Evolutionary conservation across 768 basidiomycete genomes (phyloP).

Genomic region (Megacollybia marginata): DNA sequence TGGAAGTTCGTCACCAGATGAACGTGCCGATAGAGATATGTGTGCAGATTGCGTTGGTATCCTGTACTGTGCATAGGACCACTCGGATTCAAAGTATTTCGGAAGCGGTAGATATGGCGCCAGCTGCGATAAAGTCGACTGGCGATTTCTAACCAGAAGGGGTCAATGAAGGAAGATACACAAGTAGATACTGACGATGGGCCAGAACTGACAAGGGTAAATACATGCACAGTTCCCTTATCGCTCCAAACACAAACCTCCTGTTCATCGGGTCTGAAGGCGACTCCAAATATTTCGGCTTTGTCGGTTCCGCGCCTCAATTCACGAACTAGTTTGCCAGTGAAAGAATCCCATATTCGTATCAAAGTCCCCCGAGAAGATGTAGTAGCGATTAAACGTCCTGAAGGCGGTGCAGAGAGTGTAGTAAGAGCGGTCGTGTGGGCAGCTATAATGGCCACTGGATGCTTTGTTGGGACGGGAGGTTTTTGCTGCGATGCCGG

Average conservation of each 20-base stretch:
- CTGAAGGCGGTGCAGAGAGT: conserved; percentile 70
- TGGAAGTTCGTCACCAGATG: conserved; percentile 40
- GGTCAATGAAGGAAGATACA: conserved; percentile 1
- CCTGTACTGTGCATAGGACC: conserved; percentile 91
- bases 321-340: conserved; percentile 71
- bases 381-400: conserved; percentile 75
- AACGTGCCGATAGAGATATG: conserved; percentile 64
- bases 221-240: conserved; percentile 91
- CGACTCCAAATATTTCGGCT: conserved; percentile 86
- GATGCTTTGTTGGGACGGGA: conserved; percentile 50
- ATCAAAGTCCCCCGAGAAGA: conserved; percentile 80
- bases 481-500: conserved; percentile 46
- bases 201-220: conserved; percentile 63
- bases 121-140: conserved; percentile 75
- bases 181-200: conserved; percentile 45
- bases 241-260: conserved; percentile 92
- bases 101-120: conserved; percentile 77
- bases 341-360: conserved; percentile 74
- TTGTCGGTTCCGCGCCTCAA: conserved; percentile 83
- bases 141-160: conserved; percentile 55
- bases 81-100: conserved; percentile 91
- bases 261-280: conserved; percentile 79
- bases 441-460: conserved; percentile 76
- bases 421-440: conserved; percentile 77
- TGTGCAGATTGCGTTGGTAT: conserved; percentile 83